Percentiles rank a stretch among this genome's conserved stretches.
Conservation (phyloP, 768 basidiomycete species). For the Mycena metata region DNA sequence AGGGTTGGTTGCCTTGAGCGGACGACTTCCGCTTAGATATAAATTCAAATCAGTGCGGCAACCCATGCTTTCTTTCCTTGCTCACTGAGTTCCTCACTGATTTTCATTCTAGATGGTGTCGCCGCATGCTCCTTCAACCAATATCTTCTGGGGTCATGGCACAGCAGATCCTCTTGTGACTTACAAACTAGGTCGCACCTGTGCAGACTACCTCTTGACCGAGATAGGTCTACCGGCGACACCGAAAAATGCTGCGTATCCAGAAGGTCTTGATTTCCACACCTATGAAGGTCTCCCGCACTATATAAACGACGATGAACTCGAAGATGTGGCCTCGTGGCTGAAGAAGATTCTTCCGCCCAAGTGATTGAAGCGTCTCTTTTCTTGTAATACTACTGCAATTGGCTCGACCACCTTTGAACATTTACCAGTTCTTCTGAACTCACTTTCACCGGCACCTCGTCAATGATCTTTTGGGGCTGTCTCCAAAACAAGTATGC, state of each 20-base stretch:
- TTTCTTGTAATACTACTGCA: neutral
- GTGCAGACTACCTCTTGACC: conserved; percentile 35
- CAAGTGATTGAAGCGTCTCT: neutral
- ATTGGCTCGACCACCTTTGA: too few relatives aligned
- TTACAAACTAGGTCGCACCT: conserved; percentile 27
- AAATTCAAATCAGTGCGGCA: conserved; percentile 54
- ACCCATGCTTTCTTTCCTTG: neutral
- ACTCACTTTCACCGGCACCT: neutral
- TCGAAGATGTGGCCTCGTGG: conserved; percentile 37
- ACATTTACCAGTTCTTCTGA: too few relatives aligned
- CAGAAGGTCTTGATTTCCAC: conserved; percentile 34
- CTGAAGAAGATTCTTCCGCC: conserved; percentile 37
- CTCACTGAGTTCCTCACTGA: neutral
- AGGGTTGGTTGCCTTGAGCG: conserved; percentile 57
- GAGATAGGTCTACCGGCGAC: conserved; percentile 36
- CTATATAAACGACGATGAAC: conserved; percentile 31
- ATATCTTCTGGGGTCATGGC: conserved; percentile 45
- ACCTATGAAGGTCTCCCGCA: conserved; percentile 35
- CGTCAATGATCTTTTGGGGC: neutral
- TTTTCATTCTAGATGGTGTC: conserved; percentile 33
- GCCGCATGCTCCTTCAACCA: conserved; percentile 29
- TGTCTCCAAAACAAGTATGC: neutral
- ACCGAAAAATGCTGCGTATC: conserved; percentile 3
- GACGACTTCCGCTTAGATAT: conserved; percentile 58
- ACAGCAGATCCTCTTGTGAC: conserved; percentile 36